phyloP scores from a whole-genome alignment of 768 basidiomycete genomes.

The Hirschioporus abietinus region DNA sequence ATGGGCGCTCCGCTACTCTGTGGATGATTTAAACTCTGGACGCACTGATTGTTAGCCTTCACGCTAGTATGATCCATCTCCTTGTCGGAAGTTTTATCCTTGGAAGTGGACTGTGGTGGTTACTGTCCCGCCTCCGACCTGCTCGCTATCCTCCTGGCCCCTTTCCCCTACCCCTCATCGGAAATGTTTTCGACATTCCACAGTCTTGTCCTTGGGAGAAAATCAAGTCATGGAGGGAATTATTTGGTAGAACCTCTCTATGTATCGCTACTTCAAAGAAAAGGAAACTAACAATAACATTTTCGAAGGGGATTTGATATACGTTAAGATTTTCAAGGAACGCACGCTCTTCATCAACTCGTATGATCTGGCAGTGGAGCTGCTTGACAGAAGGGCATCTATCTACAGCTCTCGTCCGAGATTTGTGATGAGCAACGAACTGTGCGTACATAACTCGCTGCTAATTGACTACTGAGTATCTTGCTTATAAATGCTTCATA shows the following conservation, averaged over 20 bases:
- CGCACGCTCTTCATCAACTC: not conserved
- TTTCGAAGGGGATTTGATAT: not conserved
- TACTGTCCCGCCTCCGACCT: not conserved
- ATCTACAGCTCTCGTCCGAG: not conserved
- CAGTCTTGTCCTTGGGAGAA: not conserved
- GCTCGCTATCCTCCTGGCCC: conserved; percentile 35
- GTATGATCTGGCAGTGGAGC: not conserved
- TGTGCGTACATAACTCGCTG: not conserved
- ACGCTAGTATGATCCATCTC: not conserved
- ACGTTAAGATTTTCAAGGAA: not conserved
- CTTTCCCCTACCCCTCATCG: conserved; percentile 44
- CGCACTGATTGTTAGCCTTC: no score
- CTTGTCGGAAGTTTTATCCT: not conserved
- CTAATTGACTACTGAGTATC: not conserved
- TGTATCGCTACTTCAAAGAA: not conserved
- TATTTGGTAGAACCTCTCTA: not conserved
- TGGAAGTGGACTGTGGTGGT: not conserved
- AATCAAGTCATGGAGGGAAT: not conserved
- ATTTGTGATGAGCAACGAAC: not conserved
- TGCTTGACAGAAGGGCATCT: not conserved
- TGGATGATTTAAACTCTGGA: no score
- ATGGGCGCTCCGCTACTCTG: no score
- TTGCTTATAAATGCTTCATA: not conserved
- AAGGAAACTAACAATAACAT: not conserved
- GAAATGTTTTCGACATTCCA: conserved; percentile 51